Evolutionary conservation across 345 rosid species (phyloP).

Genomic region (Brassica incana): DNA sequence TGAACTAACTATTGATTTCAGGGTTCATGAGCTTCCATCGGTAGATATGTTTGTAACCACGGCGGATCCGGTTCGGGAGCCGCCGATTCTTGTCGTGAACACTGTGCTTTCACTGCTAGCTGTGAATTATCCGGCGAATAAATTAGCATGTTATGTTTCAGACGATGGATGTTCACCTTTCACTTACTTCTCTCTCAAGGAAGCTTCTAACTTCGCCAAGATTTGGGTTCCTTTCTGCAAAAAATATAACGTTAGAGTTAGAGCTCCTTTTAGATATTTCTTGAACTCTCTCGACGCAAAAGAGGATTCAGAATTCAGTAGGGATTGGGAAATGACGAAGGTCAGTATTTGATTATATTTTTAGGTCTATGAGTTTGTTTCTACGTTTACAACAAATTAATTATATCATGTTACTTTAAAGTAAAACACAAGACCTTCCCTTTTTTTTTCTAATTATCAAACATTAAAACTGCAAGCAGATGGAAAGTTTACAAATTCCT

Average conservation of each 20-base stretch:
- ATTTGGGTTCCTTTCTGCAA: constrained; percentile 78
- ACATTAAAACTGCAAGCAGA: background rate
- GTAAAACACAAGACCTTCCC: background rate
- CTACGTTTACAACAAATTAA: background rate
- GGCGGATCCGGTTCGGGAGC: constrained; percentile 39
- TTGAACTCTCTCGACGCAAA: background rate
- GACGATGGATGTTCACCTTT: constrained; percentile 66
- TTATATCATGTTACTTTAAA: background rate
- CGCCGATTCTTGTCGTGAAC: constrained; percentile 36
- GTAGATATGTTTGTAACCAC: constrained; percentile 64
- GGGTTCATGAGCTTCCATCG: constrained; percentile 54
- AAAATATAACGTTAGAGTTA: constrained; percentile 46
- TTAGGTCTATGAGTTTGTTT: background rate
- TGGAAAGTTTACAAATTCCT: background rate
- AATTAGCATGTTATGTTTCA: constrained; percentile 57
- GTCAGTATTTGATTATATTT: constrained; percentile 28
- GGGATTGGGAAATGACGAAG: constrained; percentile 53
- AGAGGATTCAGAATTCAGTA: constrained; percentile 46
- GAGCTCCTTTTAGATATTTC: constrained; percentile 79
- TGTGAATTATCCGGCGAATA: constrained; percentile 54
- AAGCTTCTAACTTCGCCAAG: constrained; percentile 65
- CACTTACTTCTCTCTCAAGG: constrained; percentile 55
- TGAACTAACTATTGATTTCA: constrained; percentile 15
- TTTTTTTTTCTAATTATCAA: background rate
- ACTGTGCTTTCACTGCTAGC: constrained; percentile 51